These are phyloP conservation scores for Cornus kousa DNA, from an alignment of 148 eudicot genomes.

Conservation along the genomic window DNA sequence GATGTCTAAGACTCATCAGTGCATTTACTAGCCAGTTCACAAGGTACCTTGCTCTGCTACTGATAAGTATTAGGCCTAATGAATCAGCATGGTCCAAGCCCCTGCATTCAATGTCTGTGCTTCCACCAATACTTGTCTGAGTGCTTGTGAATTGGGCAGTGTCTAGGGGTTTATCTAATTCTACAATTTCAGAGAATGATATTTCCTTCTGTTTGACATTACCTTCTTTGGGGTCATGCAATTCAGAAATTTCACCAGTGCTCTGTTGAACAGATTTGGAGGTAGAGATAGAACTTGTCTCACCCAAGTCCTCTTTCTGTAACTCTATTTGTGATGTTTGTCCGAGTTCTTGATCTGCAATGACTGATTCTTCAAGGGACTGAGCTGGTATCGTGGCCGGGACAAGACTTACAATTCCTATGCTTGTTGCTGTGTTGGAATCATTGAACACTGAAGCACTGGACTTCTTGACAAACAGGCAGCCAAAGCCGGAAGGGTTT, in stretches of 20 bases:
- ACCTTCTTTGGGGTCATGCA: not conserved
- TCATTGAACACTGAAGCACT: slow-evolving; percentile 19
- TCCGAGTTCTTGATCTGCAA: not conserved
- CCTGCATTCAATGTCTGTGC: slow-evolving; percentile 28
- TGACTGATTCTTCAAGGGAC: slow-evolving; percentile 1
- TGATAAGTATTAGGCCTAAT: slow-evolving; percentile 53
- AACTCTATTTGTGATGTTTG: not conserved
- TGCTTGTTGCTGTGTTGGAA: slow-evolving; percentile 15
- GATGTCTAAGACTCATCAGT: slow-evolving; percentile 46
- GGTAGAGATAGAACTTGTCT: slow-evolving; percentile 3
- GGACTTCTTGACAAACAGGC: slow-evolving; percentile 62
- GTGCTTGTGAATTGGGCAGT: not conserved
- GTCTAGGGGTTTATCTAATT: slow-evolving; percentile 15
- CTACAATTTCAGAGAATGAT: slow-evolving; percentile 13
- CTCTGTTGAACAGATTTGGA: not conserved
- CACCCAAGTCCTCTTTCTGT: not conserved
- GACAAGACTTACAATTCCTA: slow-evolving; percentile 37
- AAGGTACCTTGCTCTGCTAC: slow-evolving; percentile 49
- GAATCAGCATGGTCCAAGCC: slow-evolving; percentile 71
- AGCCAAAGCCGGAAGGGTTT: slow-evolving; percentile 70
- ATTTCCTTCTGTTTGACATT: not conserved
- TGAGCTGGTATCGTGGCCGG: not conserved
- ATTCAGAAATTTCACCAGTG: slow-evolving; percentile 6
- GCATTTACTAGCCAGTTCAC: slow-evolving; percentile 74
- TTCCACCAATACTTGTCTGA: not conserved